These are phyloP conservation scores for Dendrothele bispora DNA, from an alignment of 768 basidiomycete species.

Conservation along the genomic window DNA sequence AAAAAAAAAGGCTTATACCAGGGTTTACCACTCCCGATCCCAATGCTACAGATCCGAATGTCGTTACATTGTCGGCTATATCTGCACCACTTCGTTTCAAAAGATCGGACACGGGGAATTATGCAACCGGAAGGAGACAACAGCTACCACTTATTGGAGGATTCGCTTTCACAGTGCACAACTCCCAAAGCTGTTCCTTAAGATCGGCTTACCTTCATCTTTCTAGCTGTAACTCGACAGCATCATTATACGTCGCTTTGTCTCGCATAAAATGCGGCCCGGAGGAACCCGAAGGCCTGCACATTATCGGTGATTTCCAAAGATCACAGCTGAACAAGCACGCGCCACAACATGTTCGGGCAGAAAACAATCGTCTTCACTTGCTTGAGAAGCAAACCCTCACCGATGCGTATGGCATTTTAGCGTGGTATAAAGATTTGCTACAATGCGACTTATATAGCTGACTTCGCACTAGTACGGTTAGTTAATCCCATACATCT, in stretches of 20 bases:
- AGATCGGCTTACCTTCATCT: conserved; percentile 11
- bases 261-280: conserved; percentile 12
- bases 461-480: no score
- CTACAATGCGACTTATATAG: no score
- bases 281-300: not conserved
- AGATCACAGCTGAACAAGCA: not conserved
- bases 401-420: not conserved
- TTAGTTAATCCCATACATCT: no score
- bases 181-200: conserved; percentile 14
- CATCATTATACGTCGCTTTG: conserved; percentile 14
- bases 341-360: not conserved
- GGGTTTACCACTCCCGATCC: conserved; percentile 5
- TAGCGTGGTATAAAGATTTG: conserved; percentile 3
- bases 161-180: no score
- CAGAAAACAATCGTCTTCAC: not conserved
- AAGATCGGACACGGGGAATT: not conserved
- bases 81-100: not conserved
- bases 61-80: not conserved
- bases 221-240: conserved; percentile 8
- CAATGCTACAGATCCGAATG: conserved; percentile 1
- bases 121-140: conserved; percentile 1
- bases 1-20: no score
- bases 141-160: conserved; percentile 16
- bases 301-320: not conserved
- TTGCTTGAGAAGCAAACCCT: not conserved